A percentile compares a stretch with the other conserved stretches of the same genome.
Evolutionary conservation across 2,329 filamentous ascomycete species (phyloP).

Genomic region (Stagonosporopsis vannaccii): DNA sequence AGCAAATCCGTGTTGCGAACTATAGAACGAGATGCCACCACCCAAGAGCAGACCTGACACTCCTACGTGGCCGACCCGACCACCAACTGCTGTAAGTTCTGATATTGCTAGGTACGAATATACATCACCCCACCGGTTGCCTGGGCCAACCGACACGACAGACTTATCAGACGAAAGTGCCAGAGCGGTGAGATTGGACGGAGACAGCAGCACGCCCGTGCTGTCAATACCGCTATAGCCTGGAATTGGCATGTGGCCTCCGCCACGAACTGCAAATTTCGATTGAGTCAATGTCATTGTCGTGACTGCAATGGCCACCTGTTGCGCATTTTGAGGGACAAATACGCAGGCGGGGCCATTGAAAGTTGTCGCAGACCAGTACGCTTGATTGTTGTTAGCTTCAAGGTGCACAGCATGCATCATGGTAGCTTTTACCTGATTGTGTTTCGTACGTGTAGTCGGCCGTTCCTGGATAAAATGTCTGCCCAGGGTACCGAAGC

Average conservation of each 20-base stretch:
- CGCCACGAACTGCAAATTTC: conserved; percentile 31
- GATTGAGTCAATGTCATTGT: conserved; percentile 20
- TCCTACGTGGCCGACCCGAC: conserved; percentile 39
- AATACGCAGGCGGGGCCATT: conserved; percentile 32
- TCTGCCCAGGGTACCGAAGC: conserved; percentile 9
- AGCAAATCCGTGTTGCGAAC: conserved; percentile 27
- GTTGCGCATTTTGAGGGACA: conserved; percentile 24
- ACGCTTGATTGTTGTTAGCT: conserved; percentile 6
- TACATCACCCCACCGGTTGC: conserved; percentile 41
- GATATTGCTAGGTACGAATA: conserved; percentile 33
- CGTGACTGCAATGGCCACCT: conserved; percentile 28
- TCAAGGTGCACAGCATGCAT: no score
- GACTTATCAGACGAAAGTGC: conserved; percentile 33
- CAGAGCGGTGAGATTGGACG: conserved; percentile 29
- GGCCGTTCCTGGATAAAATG: conserved; percentile 11
- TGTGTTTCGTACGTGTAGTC: conserved; percentile 15
- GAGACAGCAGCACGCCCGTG: conserved; percentile 27
- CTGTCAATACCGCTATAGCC: conserved; percentile 25
- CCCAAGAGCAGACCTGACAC: conserved; percentile 41
- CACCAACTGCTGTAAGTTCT: conserved; percentile 36
- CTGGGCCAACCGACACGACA: conserved; percentile 36
- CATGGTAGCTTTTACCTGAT: background rate
- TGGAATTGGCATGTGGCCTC: conserved; percentile 35
- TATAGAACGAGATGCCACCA: conserved; percentile 32
- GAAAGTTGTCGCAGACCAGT: conserved; percentile 21